Evolutionary conservation across 2,329 filamentous ascomycete genomes (phyloP).

Genomic region (Sphaerulina musiva): DNA sequence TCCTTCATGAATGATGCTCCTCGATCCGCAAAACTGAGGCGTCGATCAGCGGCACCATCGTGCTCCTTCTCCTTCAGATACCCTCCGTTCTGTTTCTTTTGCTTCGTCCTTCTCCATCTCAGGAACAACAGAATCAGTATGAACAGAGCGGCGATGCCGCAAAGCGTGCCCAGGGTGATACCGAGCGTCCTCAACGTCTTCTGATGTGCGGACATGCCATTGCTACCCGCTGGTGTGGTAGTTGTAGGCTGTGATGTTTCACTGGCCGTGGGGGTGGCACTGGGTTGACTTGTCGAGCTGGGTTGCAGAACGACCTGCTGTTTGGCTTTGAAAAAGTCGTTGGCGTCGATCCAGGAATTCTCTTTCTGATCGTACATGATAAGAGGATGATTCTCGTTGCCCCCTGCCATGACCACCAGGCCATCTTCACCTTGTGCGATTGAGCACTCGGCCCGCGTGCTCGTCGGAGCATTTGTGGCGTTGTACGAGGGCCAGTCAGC

Average conservation of each 20-base stretch:
- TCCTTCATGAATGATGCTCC: slow-evolving; percentile 50
- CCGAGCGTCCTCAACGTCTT: slow-evolving; percentile 61
- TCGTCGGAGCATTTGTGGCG: slow-evolving; percentile 60
- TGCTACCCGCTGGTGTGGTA: slow-evolving; percentile 30
- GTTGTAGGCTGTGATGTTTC: slow-evolving; percentile 35
- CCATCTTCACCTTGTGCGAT: slow-evolving; percentile 62
- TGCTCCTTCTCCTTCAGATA: slow-evolving; percentile 38
- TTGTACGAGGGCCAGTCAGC: slow-evolving; percentile 74
- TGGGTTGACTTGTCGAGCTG: slow-evolving; percentile 27
- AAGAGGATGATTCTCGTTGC: slow-evolving; percentile 59
- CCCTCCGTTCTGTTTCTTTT: slow-evolving; percentile 42
- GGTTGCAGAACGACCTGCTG: slow-evolving; percentile 32
- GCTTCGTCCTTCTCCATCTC: slow-evolving; percentile 54
- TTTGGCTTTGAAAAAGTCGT: slow-evolving; percentile 52
- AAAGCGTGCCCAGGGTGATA: slow-evolving; percentile 73
- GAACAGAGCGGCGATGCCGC: slow-evolving; percentile 65
- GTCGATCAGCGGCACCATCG: slow-evolving; percentile 15
- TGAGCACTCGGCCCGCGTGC: slow-evolving; percentile 61
- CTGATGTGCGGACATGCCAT: slow-evolving; percentile 38
- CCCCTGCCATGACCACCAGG: slow-evolving; percentile 71
- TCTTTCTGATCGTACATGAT: slow-evolving; percentile 68
- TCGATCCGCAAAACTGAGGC: slow-evolving; percentile 47
- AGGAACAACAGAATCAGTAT: slow-evolving; percentile 64
- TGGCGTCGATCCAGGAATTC: slow-evolving; percentile 74
- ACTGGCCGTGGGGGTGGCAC: slow-evolving; percentile 33